Evolutionary conservation across 805 yeast species (phyloP).

Genomic region (Lachancea dasiensis): DNA sequence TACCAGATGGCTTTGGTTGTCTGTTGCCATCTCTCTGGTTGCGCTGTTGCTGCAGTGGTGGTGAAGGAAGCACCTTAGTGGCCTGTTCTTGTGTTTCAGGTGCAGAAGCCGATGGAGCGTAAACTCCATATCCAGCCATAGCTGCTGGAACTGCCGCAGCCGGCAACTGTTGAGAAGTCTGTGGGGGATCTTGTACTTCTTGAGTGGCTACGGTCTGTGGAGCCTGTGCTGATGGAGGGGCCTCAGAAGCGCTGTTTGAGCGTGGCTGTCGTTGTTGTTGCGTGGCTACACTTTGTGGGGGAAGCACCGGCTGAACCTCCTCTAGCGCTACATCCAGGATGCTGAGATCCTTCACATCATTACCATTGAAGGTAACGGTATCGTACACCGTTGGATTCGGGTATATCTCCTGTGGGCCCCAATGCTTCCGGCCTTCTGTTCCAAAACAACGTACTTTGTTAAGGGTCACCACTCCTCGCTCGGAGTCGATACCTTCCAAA

Average conservation of each 20-base stretch:
- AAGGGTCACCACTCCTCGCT: constrained; percentile 82
- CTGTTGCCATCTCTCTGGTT: constrained; percentile 2
- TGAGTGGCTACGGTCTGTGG: no score
- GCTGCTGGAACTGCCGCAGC: constrained; percentile 30
- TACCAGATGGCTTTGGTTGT: constrained; percentile 1
- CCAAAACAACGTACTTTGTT: constrained; percentile 78
- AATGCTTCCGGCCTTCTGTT: constrained; percentile 80
- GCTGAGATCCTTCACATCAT: constrained; percentile 83
- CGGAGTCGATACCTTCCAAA: constrained; percentile 83
- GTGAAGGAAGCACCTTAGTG: not conserved
- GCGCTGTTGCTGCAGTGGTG: constrained; percentile 3
- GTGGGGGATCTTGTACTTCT: constrained; percentile 11
- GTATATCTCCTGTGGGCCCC: constrained; percentile 62
- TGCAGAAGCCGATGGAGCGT: constrained; percentile 21
- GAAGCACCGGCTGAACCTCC: constrained; percentile 50
- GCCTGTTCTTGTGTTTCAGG: not conserved
- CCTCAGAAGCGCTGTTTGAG: constrained; percentile 6
- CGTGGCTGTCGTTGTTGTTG: constrained; percentile 18
- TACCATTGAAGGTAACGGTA: constrained; percentile 79
- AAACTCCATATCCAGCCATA: constrained; percentile 32
- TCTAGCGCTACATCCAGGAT: constrained; percentile 71
- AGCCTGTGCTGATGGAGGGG: no score
- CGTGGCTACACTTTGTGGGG: constrained; percentile 22
- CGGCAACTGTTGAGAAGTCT: constrained; percentile 6
- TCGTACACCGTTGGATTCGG: constrained; percentile 67